Evolutionary conservation across 371 early-diverging fungal species (phyloP), one percentile per base, ranked within the genome.

Genomic region (Scutellospora calospora): DNA sequence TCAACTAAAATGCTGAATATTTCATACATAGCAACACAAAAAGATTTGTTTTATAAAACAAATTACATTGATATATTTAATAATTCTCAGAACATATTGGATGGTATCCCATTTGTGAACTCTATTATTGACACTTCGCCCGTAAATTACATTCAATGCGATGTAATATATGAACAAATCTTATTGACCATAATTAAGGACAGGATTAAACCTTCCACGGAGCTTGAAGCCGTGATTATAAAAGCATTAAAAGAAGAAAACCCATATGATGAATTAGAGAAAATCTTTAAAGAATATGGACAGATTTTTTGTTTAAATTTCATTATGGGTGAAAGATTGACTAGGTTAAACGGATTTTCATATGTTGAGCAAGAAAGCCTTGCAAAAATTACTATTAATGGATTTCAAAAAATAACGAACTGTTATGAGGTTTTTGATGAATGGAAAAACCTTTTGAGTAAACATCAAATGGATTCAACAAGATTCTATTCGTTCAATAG

Each of bases 251-350:
- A 45, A 2, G 12, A 71, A 25, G 38, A n/a, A 25, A 71, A 45
- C 25, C 71, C 71, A 27, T 71, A 45, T 12, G 20, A 49, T 14
- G 9, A 20, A 27, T 45, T 71, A 27, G 22, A 6, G 5, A 25
- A 71, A 18, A 41, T 71, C 9, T 71, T 71, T 49, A 16, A 31
- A 33, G 51, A 71, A 29, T 71, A 71, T 71, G 71, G 71, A n/a
- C 71, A 71, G 9, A 0, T 38, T 2, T n/a, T 38, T 12, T 49
- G 71, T 71, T n/a, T 6, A 14, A 38, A 22, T 2, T 27, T 71
- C 20, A 35, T 12, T 25, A 22, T 71, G 11, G 71, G 71, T 22
- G 51, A 1, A 25, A 71, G 20, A 71, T 35, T 71, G 27, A 11
- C 2, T 25, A n/a, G 0, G 20, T 4, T 25, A 71, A 33, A 20